Evolutionary conservation across 129 eudicot genomes (phyloP), one percentile per base, ranked within the genome.

Genomic region (Arctium minus): DNA sequence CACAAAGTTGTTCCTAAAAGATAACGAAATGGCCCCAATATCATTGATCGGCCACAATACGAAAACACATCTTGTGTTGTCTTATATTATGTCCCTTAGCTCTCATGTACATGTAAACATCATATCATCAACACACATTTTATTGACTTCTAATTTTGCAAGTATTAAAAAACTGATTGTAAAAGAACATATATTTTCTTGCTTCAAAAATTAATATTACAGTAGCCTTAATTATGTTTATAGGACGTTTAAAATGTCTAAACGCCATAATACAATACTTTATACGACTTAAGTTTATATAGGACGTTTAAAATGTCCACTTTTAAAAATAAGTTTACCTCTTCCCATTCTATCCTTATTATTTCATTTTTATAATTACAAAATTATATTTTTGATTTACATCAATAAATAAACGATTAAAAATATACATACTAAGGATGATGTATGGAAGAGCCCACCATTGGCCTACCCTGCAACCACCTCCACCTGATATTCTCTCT

Each of bases 401-500:
- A 50, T 50, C 13, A 44, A 44, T 8, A 48, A 48, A 0, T 5
- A 39, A 39, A 1, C 40, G 6, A 15, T 4, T 40, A 40, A 0
- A 46, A 46, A 46, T 46, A 46, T 1, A 71, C 48, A 42, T 8
- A 75, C 75, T 33, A 82, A 75, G 53, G 81, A 40, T 83, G 81
- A 83, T 53, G 36, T 70, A 31, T 50, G 44, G 64, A 35, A 82
- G 86, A 69, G 73, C 86, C 60, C 77, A 71, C 15, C 74, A 36
- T 82, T 44, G 68, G 44, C 86, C 78, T 83, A 76, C 86, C 80
- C 50, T 77, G 82, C 69, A 83, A 83, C 82, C 33, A 83, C 86
- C 81, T 69, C 35, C 78, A 76, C 86, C 86, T 83, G 86, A 83
- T 83, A 83, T 83, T 83, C 82, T 83, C 86, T 83, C 82, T 10